Conservation (phyloP, 495 filamentous ascomycete species). For the Letharia columbiana region DNA sequence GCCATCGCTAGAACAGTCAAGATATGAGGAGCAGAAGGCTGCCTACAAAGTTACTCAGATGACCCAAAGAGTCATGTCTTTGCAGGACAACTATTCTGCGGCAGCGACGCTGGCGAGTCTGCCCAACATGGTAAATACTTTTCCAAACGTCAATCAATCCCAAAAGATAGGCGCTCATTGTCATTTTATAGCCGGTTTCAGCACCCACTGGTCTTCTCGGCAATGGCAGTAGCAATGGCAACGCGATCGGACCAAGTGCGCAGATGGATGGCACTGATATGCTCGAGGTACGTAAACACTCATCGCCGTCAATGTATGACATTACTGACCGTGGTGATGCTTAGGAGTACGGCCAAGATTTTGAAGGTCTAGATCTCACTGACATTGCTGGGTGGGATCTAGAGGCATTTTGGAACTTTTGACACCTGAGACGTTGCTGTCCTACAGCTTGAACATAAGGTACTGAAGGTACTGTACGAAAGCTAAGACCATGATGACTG, state of each 20-base stretch:
- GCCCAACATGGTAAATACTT: slow-evolving; percentile 16
- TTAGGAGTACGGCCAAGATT: slow-evolving; percentile 10
- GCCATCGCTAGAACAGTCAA: neutral
- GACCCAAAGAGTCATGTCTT: slow-evolving; percentile 4
- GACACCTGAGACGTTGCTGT: neutral
- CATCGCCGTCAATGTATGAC: neutral
- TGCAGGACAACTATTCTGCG: slow-evolving; percentile 20
- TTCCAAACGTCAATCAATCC: neutral
- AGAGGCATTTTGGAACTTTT: slow-evolving; percentile 17
- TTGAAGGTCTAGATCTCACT: slow-evolving; percentile 10
- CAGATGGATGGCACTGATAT: neutral
- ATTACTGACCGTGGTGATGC: neutral
- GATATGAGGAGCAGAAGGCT: slow-evolving; percentile 7
- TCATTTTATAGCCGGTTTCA: neutral
- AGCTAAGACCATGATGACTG: no score
- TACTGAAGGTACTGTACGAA: neutral
- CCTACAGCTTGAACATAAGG: neutral
- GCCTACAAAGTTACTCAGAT: slow-evolving; percentile 7
- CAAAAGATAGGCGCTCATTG: neutral
- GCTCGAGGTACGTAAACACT: slow-evolving; percentile 3
- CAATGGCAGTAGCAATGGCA: neutral
- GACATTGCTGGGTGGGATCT: slow-evolving; percentile 14
- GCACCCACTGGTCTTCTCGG: neutral
- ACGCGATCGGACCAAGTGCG: neutral
- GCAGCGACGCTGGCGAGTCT: slow-evolving; percentile 20